phyloP scores from a whole-genome alignment of 805 yeast species.

The Kuraishia capsulata region DNA sequence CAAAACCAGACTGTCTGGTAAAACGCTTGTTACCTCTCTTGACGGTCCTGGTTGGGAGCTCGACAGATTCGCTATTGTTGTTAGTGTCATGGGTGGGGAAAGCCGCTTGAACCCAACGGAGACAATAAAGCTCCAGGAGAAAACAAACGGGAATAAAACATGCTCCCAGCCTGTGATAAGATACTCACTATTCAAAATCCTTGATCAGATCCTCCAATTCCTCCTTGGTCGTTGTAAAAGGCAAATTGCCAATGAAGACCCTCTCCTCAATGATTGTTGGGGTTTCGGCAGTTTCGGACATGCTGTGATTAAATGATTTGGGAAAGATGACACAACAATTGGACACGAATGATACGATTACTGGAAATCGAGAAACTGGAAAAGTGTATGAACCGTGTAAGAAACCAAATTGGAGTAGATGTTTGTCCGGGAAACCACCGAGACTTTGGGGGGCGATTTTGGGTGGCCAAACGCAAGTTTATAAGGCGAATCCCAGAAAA shows the following conservation, averaged over 20 bases:
- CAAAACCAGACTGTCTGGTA: slow-evolving; percentile 23
- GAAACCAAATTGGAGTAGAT: no score
- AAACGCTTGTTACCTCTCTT: slow-evolving; percentile 9
- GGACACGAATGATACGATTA: no score
- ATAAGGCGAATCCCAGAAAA: no score
- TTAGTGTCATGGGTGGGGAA: background rate
- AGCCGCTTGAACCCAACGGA: no score
- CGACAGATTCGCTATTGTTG: slow-evolving; percentile 13
- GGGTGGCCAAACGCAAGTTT: no score
- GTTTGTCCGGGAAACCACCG: no score
- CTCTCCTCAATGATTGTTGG: slow-evolving; percentile 28
- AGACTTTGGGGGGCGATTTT: no score
- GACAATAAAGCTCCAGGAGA: no score
- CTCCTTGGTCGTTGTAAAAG: slow-evolving; percentile 32
- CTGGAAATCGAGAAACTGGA: no score
- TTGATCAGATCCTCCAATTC: slow-evolving; percentile 31
- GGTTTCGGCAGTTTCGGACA: slow-evolving; percentile 8
- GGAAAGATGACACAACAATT: background rate
- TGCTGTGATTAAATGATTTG: background rate
- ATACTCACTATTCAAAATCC: slow-evolving; percentile 27
- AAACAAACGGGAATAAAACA: no score
- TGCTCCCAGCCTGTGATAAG: background rate
- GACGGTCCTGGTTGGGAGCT: slow-evolving; percentile 17
- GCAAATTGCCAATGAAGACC: slow-evolving; percentile 36
- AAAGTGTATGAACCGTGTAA: no score